phyloP scores from a whole-genome alignment of 2,329 filamentous ascomycete genomes.

The Rhinocladiella similis region DNA sequence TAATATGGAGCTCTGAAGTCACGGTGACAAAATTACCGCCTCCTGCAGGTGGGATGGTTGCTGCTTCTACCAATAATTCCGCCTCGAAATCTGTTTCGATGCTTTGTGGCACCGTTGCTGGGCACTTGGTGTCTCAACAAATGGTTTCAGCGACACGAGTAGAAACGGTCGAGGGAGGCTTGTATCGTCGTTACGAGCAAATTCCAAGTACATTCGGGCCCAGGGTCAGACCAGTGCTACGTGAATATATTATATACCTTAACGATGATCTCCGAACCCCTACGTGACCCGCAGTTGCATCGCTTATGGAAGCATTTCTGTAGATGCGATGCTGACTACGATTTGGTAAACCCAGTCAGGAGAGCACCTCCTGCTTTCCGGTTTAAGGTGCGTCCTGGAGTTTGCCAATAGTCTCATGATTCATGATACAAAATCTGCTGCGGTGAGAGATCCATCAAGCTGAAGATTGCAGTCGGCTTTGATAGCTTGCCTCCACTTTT shows the following conservation, averaged over 20 bases:
- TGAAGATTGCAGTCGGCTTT: background rate
- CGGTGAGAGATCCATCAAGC: background rate
- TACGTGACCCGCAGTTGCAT: background rate
- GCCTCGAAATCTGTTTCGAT: slow-evolving; percentile 9
- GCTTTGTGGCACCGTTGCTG: background rate
- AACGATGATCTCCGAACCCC: background rate
- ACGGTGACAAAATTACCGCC: background rate
- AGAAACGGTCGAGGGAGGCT: no score
- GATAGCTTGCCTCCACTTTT: background rate
- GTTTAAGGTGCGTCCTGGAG: slow-evolving; percentile 3
- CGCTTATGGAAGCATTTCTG: slow-evolving; percentile 22
- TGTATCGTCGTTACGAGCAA: no score
- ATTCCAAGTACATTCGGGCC: no score
- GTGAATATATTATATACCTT: background rate
- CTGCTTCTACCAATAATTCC: background rate
- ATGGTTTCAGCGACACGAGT: background rate
- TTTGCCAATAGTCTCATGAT: background rate
- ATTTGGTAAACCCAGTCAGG: slow-evolving; percentile 17
- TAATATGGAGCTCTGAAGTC: background rate
- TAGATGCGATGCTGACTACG: slow-evolving; percentile 21
- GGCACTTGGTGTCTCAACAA: background rate
- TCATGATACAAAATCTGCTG: background rate
- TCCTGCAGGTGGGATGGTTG: background rate
- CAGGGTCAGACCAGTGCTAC: background rate
- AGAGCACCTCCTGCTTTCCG: slow-evolving; percentile 20